phyloP scores from a whole-genome alignment of 2,329 filamentous ascomycete species.

The Alternaria rosae region DNA sequence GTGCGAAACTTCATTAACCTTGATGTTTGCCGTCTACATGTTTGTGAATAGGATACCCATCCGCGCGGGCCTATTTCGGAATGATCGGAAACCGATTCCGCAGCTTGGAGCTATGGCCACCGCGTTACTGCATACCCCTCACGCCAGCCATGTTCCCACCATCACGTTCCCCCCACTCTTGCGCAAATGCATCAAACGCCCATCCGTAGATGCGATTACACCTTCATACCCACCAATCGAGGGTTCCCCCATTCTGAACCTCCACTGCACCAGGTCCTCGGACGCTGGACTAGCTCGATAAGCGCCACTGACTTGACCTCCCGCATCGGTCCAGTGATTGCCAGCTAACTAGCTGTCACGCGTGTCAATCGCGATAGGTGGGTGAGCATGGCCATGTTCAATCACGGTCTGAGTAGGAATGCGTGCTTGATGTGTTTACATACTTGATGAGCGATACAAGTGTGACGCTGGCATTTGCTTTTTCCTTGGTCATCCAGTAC shows the following conservation, averaged over 20 bases:
- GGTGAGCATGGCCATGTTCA: slow-evolving; percentile 30
- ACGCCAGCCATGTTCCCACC: slow-evolving; percentile 2
- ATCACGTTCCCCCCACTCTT: slow-evolving; percentile 33
- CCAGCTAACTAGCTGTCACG: slow-evolving; percentile 16
- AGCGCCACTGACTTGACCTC: slow-evolving; percentile 13
- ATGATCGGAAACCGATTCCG: slow-evolving; percentile 16
- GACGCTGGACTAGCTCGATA: slow-evolving; percentile 15
- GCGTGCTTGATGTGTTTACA: slow-evolving; percentile 10
- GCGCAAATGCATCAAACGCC: slow-evolving; percentile 10
- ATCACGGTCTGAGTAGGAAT: slow-evolving; percentile 9
- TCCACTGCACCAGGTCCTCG: background rate
- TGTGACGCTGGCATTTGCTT: background rate
- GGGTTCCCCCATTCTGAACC: slow-evolving; percentile 12
- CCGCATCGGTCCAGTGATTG: slow-evolving; percentile 8
- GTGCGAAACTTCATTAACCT: background rate
- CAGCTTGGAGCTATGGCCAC: slow-evolving; percentile 9
- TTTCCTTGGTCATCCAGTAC: background rate
- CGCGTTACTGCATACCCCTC: slow-evolving; percentile 13
- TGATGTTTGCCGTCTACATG: background rate
- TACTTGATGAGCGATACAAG: background rate
- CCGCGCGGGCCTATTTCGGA: background rate
- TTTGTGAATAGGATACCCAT: background rate
- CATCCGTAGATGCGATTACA: slow-evolving; percentile 10
- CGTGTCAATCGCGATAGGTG: slow-evolving; percentile 25
- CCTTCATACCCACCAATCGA: slow-evolving; percentile 14